A percentile compares a stretch with the other conserved stretches of the same genome.
Evolutionary conservation across 768 basidiomycete genomes (phyloP).

Genomic region (Russula griseocarnosa): DNA sequence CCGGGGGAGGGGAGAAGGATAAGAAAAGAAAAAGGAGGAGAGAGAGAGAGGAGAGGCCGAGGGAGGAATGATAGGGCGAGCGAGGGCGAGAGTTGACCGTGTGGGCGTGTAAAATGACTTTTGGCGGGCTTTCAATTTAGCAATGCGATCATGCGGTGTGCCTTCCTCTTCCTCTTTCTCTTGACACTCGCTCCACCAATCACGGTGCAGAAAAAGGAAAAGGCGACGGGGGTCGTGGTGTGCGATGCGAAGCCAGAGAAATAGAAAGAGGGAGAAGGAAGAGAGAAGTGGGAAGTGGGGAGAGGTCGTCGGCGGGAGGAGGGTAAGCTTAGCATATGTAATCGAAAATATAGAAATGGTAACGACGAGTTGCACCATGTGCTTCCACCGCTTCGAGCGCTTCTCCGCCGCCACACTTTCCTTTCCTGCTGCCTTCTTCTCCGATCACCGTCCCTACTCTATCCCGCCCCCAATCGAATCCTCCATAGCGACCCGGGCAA

Average conservation of each 20-base stretch:
- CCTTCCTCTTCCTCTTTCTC: not conserved
- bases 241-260: not conserved
- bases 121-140: conserved; percentile 23
- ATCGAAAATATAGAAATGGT: not conserved
- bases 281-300: not conserved
- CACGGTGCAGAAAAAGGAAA: not conserved
- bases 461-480: not conserved
- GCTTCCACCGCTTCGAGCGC: conserved; percentile 24
- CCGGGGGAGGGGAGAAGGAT: conserved; percentile 1
- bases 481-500: not conserved
- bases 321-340: conserved; percentile 24
- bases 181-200: not conserved
- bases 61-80: conserved; percentile 19
- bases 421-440: not conserved
- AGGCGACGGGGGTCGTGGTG: not conserved
- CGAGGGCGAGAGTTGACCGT: conserved; percentile 15
- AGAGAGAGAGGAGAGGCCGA: not conserved
- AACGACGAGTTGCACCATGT: conserved; percentile 25
- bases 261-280: conserved; percentile 16
- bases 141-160: conserved; percentile 26
- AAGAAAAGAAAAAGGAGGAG: conserved; percentile 1
- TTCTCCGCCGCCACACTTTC: conserved; percentile 11
- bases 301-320: conserved; percentile 26
- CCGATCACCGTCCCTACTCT: not conserved
- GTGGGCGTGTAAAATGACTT: conserved; percentile 34